Evolutionary conservation across 1,139 yeast genomes (phyloP).

Genomic region (Arxiozyma bovina): DNA sequence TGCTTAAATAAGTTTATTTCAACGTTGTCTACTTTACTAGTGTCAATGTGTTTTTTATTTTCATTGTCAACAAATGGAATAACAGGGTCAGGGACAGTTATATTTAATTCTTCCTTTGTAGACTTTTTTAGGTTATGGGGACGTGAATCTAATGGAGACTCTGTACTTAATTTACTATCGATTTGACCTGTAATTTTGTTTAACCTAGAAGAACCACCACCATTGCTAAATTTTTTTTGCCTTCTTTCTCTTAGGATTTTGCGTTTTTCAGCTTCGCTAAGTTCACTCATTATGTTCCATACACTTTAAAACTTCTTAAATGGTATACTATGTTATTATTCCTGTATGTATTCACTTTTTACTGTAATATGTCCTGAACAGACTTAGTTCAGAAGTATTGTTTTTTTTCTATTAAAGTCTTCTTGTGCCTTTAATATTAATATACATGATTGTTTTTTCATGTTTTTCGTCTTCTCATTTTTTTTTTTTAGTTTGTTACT

Average conservation of each 20-base stretch:
- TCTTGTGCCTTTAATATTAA: not conserved
- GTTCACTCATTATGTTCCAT: constrained; percentile 21
- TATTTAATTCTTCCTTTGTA: not conserved
- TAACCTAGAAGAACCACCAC: constrained; percentile 49
- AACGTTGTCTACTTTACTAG: constrained; percentile 12
- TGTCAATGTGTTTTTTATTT: constrained; percentile 3
- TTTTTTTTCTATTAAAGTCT: not conserved
- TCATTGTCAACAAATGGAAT: not conserved
- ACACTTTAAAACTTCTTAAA: no score
- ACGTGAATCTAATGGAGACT: constrained; percentile 28
- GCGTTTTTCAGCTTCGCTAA: constrained; percentile 56
- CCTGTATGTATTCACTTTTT: not conserved
- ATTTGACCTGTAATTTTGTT: constrained; percentile 41
- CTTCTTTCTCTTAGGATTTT: constrained; percentile 57
- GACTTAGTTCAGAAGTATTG: not conserved
- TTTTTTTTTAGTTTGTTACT: not conserved
- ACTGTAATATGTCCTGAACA: not conserved
- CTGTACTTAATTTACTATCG: constrained; percentile 31
- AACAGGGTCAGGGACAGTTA: not conserved
- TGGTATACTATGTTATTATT: no score
- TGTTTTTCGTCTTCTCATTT: not conserved
- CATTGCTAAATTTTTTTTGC: constrained; percentile 56
- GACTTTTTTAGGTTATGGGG: not conserved
- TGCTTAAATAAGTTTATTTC: constrained; percentile 21
- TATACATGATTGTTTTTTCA: not conserved